Conservation (phyloP, 2,329 filamentous ascomycete genomes). For the Sporothrix pallida region DNA sequence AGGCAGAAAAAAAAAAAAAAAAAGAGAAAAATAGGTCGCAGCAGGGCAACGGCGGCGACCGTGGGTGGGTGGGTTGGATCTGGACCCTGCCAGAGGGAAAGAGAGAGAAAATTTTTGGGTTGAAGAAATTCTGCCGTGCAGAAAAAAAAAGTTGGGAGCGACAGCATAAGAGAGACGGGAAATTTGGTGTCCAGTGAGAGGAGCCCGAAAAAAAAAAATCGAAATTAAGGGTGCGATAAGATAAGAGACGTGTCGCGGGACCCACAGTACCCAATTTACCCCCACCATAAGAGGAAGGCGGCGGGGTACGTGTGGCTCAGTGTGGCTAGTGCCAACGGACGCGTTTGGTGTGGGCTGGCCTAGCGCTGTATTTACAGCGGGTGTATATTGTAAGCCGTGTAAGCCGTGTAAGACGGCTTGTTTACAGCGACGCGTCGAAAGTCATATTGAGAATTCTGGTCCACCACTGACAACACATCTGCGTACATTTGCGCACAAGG, state of each 20-base stretch:
- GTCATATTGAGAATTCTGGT: not conserved
- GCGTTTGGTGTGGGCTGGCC: no score
- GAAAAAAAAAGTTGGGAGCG: not conserved
- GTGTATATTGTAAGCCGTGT: not conserved
- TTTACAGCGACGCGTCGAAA: not conserved
- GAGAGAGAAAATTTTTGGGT: conserved; percentile 21
- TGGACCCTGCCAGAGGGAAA: not conserved
- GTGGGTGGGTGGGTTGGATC: conserved; percentile 14
- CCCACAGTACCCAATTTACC: not conserved
- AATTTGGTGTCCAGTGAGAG: not conserved
- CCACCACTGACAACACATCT: no score
- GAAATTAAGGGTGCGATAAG: conserved; percentile 27
- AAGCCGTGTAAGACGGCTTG: not conserved
- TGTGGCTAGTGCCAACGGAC: not conserved
- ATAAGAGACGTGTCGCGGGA: not conserved
- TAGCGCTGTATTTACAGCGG: no score
- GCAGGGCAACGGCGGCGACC: conserved; percentile 16
- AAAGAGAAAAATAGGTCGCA: conserved; percentile 25
- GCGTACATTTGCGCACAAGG: no score
- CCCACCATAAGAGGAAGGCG: not conserved
- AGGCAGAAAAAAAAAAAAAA: conserved; percentile 15
- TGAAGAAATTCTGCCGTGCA: conserved; percentile 32
- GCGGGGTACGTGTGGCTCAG: conserved; percentile 27
- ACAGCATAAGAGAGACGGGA: not conserved
- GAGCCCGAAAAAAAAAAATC: conserved; percentile 10